These are phyloP conservation scores for Cyamopsis tetragonoloba DNA, from an alignment of 306 rosid genomes.

Conservation along the genomic window DNA sequence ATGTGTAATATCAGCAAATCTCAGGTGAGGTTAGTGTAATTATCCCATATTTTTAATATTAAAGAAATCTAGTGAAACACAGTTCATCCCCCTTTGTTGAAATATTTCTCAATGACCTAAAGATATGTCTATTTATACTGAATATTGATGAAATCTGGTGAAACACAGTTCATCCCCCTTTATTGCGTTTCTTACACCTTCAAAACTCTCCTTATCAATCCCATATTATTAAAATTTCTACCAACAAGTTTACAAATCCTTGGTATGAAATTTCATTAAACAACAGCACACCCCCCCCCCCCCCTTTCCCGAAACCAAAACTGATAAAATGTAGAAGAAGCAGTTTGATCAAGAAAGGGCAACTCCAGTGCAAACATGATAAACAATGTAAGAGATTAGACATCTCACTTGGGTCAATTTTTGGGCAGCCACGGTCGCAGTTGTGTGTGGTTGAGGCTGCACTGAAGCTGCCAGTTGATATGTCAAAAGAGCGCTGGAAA, in stretches of 20 bases:
- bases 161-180: not conserved
- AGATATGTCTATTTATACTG: too few species aligned
- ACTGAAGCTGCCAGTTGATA: constrained; percentile 36
- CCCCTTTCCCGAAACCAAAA: not conserved
- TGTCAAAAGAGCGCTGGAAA: constrained; percentile 28
- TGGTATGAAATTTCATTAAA: constrained; percentile 7
- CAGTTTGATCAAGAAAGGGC: not conserved
- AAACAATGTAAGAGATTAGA: not conserved
- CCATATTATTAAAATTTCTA: not conserved
- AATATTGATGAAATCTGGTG: too few species aligned
- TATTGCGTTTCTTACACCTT: not conserved
- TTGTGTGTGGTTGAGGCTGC: constrained; percentile 47
- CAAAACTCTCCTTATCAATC: not conserved
- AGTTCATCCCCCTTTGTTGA: not conserved
- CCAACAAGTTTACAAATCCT: not conserved
- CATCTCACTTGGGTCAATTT: constrained; percentile 56
- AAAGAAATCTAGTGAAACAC: not conserved
- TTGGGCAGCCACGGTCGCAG: constrained; percentile 26
- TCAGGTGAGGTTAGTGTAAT: too few species aligned
- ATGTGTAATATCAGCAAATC: too few species aligned
- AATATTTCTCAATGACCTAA: too few species aligned
- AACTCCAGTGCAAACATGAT: constrained; percentile 8
- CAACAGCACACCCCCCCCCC: not conserved
- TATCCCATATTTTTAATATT: too few species aligned
- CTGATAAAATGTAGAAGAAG: not conserved